Evolutionary conservation across 1,284 basidiomycete species (phyloP).

Genomic region (Tetrapyrgos nigripes): DNA sequence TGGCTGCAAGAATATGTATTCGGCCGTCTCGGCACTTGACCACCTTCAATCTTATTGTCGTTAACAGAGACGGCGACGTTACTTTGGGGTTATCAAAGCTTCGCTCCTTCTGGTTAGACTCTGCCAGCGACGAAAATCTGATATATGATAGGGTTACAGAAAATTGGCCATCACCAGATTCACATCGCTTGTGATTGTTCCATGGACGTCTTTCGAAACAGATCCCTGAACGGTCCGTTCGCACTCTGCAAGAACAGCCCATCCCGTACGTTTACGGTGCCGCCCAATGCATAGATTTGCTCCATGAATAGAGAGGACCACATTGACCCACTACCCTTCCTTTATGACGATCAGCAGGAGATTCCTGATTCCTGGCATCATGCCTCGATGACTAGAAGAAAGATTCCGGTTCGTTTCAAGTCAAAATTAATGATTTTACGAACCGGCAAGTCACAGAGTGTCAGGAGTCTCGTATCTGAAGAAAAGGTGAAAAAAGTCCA

Average conservation of each 20-base stretch:
- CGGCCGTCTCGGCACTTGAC: background rate
- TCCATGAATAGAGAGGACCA: too few species aligned
- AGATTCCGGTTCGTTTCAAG: too few species aligned
- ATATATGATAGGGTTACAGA: background rate
- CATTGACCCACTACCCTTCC: too few species aligned
- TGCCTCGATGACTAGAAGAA: too few species aligned
- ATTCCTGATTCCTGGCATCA: too few species aligned
- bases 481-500: background rate
- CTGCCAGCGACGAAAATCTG: background rate
- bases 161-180: background rate
- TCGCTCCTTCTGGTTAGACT: background rate
- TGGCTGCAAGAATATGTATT: background rate
- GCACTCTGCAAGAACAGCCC: too few species aligned
- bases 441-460: background rate
- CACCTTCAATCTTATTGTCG: background rate
- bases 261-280: too few species aligned
- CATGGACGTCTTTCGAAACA: too few species aligned
- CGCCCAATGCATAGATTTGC: too few species aligned
- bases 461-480: background rate
- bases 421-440: too few species aligned
- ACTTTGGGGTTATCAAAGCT: background rate
- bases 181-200: background rate
- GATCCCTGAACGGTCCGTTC: too few species aligned
- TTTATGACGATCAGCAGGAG: too few species aligned
- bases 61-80: background rate